Evolutionary conservation across 805 yeast species (phyloP).

Genomic region (Starmerella apicola): DNA sequence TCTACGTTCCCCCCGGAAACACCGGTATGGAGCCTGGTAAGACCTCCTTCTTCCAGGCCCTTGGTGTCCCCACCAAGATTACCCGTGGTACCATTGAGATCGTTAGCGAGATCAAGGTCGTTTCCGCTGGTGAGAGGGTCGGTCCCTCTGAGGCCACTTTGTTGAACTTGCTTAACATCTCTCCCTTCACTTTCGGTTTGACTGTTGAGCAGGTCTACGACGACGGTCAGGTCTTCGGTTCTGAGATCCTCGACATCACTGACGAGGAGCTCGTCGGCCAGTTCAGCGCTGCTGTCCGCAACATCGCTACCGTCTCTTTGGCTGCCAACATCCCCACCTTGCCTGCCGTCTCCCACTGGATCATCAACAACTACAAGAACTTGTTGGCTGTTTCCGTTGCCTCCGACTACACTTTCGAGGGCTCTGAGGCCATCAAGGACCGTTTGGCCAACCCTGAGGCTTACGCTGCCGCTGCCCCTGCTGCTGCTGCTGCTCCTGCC

Average conservation of each 20-base stretch:
- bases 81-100: slow-evolving; percentile 99
- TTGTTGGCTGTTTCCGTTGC: slow-evolving; percentile 95
- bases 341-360: slow-evolving; percentile 97
- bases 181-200: slow-evolving; percentile 99
- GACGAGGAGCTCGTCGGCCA: slow-evolving; percentile 89
- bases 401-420: slow-evolving; percentile 97
- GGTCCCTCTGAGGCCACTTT: slow-evolving; percentile 99
- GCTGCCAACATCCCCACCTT: slow-evolving; percentile 99
- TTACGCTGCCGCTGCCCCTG: slow-evolving; percentile 99
- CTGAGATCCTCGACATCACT: slow-evolving; percentile 93
- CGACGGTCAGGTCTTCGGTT: slow-evolving; percentile 96
- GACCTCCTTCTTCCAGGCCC: slow-evolving; percentile 99
- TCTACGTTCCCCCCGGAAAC: slow-evolving; percentile 97
- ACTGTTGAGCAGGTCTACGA: slow-evolving; percentile 94
- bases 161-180: slow-evolving; percentile 98
- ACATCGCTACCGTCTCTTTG: slow-evolving; percentile 91
- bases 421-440: slow-evolving; percentile 98
- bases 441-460: slow-evolving; percentile 99
- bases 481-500: slow-evolving; percentile 60
- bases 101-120: slow-evolving; percentile 92
- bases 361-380: slow-evolving; percentile 99
- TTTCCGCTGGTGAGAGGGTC: slow-evolving; percentile 71
- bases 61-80: slow-evolving; percentile 99
- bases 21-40: slow-evolving; percentile 99
- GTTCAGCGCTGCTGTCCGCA: slow-evolving; percentile 83